phyloP scores from a whole-genome alignment of 352 stramenopile species.

The Phytophthora lateralis region DNA sequence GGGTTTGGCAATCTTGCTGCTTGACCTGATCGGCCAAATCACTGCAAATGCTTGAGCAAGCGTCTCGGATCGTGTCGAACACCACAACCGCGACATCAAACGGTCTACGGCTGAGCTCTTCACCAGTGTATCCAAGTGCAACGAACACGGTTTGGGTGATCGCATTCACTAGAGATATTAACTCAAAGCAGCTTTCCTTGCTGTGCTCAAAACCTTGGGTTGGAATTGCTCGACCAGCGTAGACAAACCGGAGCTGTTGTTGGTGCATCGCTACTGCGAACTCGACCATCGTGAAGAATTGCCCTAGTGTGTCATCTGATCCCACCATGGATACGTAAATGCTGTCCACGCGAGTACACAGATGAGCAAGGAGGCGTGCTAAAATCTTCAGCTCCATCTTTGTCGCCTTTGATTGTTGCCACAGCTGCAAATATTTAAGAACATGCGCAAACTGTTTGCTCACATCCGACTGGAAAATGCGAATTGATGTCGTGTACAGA shows the following conservation, averaged over 20 bases:
- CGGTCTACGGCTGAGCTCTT: conserved; percentile 3
- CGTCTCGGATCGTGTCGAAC: conserved; percentile 31
- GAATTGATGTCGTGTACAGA: conserved; percentile 58
- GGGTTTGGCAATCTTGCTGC: conserved; percentile 6
- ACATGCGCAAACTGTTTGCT: conserved; percentile 48
- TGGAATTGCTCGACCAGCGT: neutral
- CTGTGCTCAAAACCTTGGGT: conserved; percentile 6
- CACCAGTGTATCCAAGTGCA: conserved; percentile 4
- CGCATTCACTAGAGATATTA: conserved; percentile 54
- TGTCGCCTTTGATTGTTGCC: conserved; percentile 35
- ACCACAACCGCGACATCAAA: conserved; percentile 31
- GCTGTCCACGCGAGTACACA: conserved; percentile 40
- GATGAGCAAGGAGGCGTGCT: conserved; percentile 40
- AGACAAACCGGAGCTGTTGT: conserved; percentile 22
- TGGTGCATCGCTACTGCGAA: conserved; percentile 44
- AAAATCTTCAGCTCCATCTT: conserved; percentile 56
- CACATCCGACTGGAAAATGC: conserved; percentile 54
- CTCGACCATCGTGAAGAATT: conserved; percentile 42
- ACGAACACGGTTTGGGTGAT: conserved; percentile 49
- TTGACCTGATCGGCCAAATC: conserved; percentile 22
- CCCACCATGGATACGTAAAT: conserved; percentile 39
- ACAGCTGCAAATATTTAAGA: conserved; percentile 48
- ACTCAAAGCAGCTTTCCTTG: conserved; percentile 34
- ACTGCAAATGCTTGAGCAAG: conserved; percentile 33
- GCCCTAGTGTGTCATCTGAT: conserved; percentile 34